Evolutionary conservation across 257 asterid species (phyloP).

Genomic region (Solanum dulcamara): DNA sequence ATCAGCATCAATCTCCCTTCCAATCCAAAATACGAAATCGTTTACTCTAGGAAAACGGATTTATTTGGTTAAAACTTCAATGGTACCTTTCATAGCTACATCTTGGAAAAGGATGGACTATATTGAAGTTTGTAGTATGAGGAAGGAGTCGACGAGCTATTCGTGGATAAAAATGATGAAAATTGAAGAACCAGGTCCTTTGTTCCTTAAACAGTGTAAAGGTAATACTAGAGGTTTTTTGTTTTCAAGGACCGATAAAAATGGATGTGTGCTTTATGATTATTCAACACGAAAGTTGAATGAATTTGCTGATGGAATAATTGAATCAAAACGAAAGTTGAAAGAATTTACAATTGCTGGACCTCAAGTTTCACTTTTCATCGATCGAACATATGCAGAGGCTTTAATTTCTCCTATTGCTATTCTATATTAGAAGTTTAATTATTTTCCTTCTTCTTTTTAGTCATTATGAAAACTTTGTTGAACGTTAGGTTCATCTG

Average conservation of each 20-base stretch:
- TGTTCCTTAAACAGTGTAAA: not conserved
- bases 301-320: not conserved
- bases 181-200: not conserved
- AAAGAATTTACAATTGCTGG: not conserved
- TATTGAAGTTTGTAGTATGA: not conserved
- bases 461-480: too few relatives aligned
- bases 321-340: not conserved
- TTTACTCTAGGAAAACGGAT: not conserved
- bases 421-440: not conserved
- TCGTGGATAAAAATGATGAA: not conserved
- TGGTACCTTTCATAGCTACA: not conserved
- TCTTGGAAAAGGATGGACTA: not conserved
- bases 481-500: too few relatives aligned
- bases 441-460: not conserved
- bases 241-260: not conserved
- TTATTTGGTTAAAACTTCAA: not conserved
- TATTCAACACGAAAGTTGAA: not conserved
- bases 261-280: not conserved
- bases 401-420: not conserved
- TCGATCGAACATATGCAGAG: not conserved
- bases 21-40: too few relatives aligned
- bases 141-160: not conserved
- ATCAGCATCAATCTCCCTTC: not conserved
- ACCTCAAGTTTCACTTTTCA: not conserved
- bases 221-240: not conserved